Conservation (phyloP, 73 alveolate genomes). For the Tetrahymena malaccensis region DNA sequence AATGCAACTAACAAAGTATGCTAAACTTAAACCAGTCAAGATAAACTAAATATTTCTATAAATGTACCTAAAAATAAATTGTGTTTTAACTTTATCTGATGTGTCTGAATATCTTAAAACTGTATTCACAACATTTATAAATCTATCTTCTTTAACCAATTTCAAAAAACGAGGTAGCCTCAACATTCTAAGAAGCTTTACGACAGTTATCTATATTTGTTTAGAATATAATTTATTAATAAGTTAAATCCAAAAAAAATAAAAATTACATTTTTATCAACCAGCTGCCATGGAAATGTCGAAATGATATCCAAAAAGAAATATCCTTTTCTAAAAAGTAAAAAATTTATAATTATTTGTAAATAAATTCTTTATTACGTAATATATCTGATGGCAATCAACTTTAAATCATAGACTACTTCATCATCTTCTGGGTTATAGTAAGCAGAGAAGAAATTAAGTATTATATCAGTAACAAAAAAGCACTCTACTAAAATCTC, state of each 20-base stretch:
- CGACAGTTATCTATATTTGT: slow-evolving; percentile 15
- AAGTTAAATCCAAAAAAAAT: not conserved
- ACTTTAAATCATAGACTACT: not conserved
- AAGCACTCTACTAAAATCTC: not conserved
- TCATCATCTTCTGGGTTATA: not conserved
- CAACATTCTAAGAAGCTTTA: slow-evolving; percentile 57
- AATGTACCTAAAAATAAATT: slow-evolving; percentile 63
- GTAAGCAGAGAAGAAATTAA: not conserved
- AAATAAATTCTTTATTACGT: not conserved
- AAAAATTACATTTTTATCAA: not conserved
- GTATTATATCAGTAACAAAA: not conserved
- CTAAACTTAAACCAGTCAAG: slow-evolving; percentile 63
- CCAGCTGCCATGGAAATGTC: slow-evolving; percentile 53
- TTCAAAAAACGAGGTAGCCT: slow-evolving; percentile 67
- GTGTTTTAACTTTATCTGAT: slow-evolving; percentile 57
- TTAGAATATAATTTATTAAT: not conserved
- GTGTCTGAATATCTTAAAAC: slow-evolving; percentile 58
- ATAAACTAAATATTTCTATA: slow-evolving; percentile 65
- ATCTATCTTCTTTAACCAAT: slow-evolving; percentile 61
- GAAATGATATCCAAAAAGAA: slow-evolving; percentile 73
- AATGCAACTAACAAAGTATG: slow-evolving; percentile 76
- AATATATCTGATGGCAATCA: not conserved
- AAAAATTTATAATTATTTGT: too few species aligned
- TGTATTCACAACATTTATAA: slow-evolving; percentile 63
- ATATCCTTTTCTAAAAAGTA: slow-evolving; percentile 34